Evolutionary conservation across 345 rosid genomes (phyloP), one percentile per base, ranked within the genome.

Genomic region (Gossypium stocksii): DNA sequence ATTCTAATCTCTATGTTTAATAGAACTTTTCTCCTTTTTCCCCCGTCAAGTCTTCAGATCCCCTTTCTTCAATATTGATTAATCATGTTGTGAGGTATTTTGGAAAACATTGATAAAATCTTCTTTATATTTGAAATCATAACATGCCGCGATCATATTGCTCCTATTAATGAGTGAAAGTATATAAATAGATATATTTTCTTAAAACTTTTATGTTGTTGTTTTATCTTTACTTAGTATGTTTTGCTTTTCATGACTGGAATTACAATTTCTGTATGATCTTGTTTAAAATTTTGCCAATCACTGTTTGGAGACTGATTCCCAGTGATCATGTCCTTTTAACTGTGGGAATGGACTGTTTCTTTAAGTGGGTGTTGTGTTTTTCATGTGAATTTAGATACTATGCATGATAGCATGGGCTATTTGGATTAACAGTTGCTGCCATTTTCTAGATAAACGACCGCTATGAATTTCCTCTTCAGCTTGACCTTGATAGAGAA

Each of bases 391-490:
- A 65, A 65, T 65, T 64, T 64, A 43, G 20, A 19, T 65, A 19
- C 27, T 7, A 8, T 14, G 56, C 38, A 15, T 48, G 41, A 14
- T 14, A 67, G n/a, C 56, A 23, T 54, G 59, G 46, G 13, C 23
- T n/a, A 38, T 71, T 54, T 71, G 27, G 11, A 19, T 71, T 38
- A 65, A 65, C 14, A 19, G 51, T 43, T 74, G 9, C 41, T 19
- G 14, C 53, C n/a, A 38, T 72, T 65, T 74, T 76, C 61, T 74
- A 87, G 91, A 86, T 87, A 60, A 87, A 87, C 80, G 91, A 87
- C 61, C 89, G 91, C 61, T 88, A 88, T 78, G 91, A 88, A 64
- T 88, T 88, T 67, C 91, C 91, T 75, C 82, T 86, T 67, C 89
- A 86, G 79, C 89, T 88, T 69, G 91, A 88, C 76, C 86, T 88